Conservation (phyloP, 2,329 filamentous ascomycete species). For the Xylariaceae sp. region DNA sequence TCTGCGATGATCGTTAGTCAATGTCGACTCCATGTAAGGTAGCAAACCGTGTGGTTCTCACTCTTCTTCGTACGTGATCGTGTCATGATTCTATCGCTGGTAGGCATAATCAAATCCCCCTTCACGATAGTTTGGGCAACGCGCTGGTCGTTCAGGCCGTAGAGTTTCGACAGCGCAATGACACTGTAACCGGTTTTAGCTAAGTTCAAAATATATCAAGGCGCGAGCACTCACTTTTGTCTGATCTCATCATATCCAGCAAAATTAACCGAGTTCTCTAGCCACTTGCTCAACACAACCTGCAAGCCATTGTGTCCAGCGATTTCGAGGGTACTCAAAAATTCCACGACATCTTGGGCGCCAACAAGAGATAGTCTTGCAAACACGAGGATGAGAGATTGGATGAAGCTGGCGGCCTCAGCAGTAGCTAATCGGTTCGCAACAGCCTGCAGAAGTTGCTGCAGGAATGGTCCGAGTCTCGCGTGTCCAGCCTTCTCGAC, state of each 20-base stretch:
- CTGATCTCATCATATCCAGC: conserved; percentile 97
- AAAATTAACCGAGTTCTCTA: conserved; percentile 95
- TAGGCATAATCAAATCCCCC: conserved; percentile 80
- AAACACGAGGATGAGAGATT: conserved; percentile 93
- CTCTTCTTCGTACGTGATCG: conserved; percentile 82
- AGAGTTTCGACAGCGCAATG: conserved; percentile 88
- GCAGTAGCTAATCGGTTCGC: conserved; percentile 80
- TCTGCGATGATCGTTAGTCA: conserved; percentile 44
- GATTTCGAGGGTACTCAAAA: conserved; percentile 80
- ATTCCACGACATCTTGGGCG: conserved; percentile 83
- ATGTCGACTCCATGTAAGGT: conserved; percentile 1
- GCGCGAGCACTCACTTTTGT: conserved; percentile 68
- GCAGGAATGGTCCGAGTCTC: conserved; percentile 82
- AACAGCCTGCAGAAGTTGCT: conserved; percentile 83
- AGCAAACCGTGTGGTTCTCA: conserved; percentile 35
- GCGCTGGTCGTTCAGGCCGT: conserved; percentile 78
- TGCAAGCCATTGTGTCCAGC: conserved; percentile 76
- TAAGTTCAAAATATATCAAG: neutral
- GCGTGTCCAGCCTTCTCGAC: conserved; percentile 95
- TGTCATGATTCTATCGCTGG: conserved; percentile 85
- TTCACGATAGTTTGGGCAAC: conserved; percentile 78
- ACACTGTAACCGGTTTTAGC: conserved; percentile 53
- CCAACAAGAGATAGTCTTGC: conserved; percentile 82
- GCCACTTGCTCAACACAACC: conserved; percentile 89
- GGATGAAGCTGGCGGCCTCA: conserved; percentile 83